Base-by-base conservation (phyloP, 1,284 basidiomycete species). In the Heliocybe sulcata region DNA sequence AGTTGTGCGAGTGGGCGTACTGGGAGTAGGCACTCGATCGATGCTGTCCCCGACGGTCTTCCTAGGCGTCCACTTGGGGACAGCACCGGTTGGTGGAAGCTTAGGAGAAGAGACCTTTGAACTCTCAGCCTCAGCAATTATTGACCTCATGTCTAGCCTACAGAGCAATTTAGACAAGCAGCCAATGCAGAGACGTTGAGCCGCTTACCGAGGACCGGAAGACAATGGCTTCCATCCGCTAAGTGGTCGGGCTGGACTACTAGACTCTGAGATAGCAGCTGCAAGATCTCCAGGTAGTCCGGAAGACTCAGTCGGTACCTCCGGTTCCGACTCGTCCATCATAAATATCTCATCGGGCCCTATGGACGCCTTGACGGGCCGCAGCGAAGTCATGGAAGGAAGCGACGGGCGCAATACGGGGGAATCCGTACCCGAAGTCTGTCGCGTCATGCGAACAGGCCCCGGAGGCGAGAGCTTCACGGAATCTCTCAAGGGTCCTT, bases 141-240 rank as follows among this genome's bases (percentile, higher is more conserved):
- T 85, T 20, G 82, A 75, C 61, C 90, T 86, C 76, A 97, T 84
- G 64, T 96, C 92, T 9, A 85, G 80, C 26, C 87, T 92, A 60
- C 3, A 45, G 20, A 25, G 14, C 12, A 26, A 25, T 45, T 49
- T 22, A 49, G 47, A 49, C 3, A 20, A 33, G 27, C 8, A 16
- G 6, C 20, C 4, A 25, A 6, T 6, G 3, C 12, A 26, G 20
- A 49, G 12, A 20, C 8, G 22, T 4, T 20, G 25, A 22, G 3
- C 42, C 55, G 50, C 9, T 42, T 51, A 23, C 19, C 45, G 56
- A 22, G 52, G 52, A n/a, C 8, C 52, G n/a, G 26, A 23, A 23
- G 35, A 35, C 12, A 53, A 12, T n/a, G 52, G 20, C 35, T 45
- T 45, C 38, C 38, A 45, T 25, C 35, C 27, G 9, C 29, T 16